phyloP scores from a whole-genome alignment of 306 rosid genomes.

The Potentilla sterilis region DNA sequence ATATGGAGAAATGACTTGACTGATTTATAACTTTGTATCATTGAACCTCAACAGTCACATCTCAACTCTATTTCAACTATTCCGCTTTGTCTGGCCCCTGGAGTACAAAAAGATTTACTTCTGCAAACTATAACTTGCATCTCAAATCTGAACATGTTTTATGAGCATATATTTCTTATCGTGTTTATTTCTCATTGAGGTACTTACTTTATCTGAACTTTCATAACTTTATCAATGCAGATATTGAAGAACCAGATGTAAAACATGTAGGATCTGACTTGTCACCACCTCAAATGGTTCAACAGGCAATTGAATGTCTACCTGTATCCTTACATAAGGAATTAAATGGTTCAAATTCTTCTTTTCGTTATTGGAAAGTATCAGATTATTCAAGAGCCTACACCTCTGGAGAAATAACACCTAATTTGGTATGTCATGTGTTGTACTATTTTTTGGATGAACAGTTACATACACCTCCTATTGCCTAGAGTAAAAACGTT shows the following conservation, averaged over 20 bases:
- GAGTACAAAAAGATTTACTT: not conserved
- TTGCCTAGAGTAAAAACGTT: not conserved
- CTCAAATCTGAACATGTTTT: not conserved
- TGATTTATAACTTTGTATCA: not conserved
- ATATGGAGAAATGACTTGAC: not conserved
- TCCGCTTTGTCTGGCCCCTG: not conserved
- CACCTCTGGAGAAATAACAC: conserved; percentile 56
- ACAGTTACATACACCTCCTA: not conserved
- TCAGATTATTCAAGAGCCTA: conserved; percentile 76
- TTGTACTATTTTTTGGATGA: not conserved
- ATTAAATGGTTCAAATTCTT: conserved; percentile 21
- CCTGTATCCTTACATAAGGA: conserved; percentile 32
- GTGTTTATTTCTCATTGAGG: not conserved
- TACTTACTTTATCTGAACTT: not conserved
- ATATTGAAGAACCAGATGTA: conserved; percentile 49
- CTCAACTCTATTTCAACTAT: not conserved
- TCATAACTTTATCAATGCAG: conserved; percentile 35
- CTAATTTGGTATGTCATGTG: conserved; percentile 48
- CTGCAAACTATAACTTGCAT: not conserved
- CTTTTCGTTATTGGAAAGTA: conserved; percentile 67
- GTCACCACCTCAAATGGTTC: conserved; percentile 62
- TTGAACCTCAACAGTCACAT: not conserved
- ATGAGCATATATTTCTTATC: not conserved
- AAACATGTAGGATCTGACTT: conserved; percentile 45
- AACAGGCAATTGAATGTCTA: conserved; percentile 57